A percentile compares a stretch with the other conserved stretches of the same genome.
phyloP scores from a whole-genome alignment of 78 protist genomes.

The Diacronema lutheri region DNA sequence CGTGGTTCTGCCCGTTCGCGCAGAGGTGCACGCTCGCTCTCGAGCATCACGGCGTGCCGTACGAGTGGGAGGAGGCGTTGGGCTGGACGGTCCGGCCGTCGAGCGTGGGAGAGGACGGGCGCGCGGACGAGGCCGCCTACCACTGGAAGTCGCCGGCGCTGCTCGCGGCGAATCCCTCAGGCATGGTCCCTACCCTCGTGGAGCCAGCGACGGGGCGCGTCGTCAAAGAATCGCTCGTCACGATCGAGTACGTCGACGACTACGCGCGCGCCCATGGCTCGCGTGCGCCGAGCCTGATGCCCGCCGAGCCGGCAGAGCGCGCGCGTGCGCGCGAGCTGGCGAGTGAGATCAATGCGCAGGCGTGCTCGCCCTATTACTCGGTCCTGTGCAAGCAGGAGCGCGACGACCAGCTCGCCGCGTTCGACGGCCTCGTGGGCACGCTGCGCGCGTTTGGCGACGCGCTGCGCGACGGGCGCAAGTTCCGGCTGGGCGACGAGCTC shows the following conservation, averaged over 20 bases:
- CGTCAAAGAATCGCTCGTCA: not conserved
- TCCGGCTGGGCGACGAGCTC: not conserved
- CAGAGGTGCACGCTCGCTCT: conserved; percentile 7
- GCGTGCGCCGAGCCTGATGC: not conserved
- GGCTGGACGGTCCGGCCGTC: conserved; percentile 8
- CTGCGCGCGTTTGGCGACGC: not conserved
- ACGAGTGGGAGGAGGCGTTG: conserved; percentile 18
- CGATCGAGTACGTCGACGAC: conserved; percentile 2
- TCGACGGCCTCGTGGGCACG: not conserved
- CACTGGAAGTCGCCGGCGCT: conserved; percentile 18
- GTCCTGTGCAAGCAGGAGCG: not conserved
- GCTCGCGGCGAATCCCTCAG: not conserved
- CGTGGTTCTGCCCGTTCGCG: conserved; percentile 32
- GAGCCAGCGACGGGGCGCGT: not conserved
- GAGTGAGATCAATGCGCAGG: not conserved
- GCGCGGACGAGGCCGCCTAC: not conserved
- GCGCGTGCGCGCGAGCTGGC: not conserved
- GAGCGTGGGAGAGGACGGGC: not conserved
- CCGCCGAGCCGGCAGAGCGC: not conserved
- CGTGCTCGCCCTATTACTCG: not conserved
- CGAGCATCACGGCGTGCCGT: not conserved
- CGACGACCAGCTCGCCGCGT: not conserved
- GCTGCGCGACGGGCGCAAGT: not conserved
- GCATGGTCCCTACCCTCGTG: conserved; percentile 3
- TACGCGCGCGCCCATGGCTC: not conserved